A percentile compares a stretch with the other conserved stretches of the same genome.
Conservation (phyloP, 805 yeast species). For the Starmerella vitae region DNA sequence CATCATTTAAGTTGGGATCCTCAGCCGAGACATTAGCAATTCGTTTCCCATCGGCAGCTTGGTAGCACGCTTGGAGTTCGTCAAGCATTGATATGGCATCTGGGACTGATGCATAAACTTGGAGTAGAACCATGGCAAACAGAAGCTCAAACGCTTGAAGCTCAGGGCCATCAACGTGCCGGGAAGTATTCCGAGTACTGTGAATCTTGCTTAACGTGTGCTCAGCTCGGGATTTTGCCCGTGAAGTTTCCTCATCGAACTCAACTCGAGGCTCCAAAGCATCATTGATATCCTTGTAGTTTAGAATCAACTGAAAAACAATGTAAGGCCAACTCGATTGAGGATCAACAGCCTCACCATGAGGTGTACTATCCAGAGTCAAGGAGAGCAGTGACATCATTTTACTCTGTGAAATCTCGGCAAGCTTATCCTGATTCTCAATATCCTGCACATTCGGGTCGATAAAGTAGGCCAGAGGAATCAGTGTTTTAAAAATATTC, state of each 20-base stretch:
- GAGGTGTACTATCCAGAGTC: slow-evolving; percentile 28
- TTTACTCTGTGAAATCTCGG: slow-evolving; percentile 30
- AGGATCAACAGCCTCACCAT: slow-evolving; percentile 17
- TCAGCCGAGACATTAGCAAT: not conserved
- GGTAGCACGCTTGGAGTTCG: slow-evolving; percentile 55
- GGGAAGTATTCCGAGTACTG: slow-evolving; percentile 28
- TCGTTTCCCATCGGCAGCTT: slow-evolving; percentile 30
- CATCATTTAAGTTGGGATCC: slow-evolving; percentile 21
- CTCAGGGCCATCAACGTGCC: slow-evolving; percentile 31
- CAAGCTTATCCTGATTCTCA: slow-evolving; percentile 12
- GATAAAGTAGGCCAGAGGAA: slow-evolving; percentile 33
- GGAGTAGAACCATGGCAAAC: slow-evolving; percentile 62
- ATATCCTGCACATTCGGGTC: not conserved
- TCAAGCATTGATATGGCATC: slow-evolving; percentile 65
- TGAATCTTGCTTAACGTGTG: slow-evolving; percentile 36
- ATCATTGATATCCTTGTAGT: slow-evolving; percentile 14
- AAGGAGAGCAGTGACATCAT: slow-evolving; percentile 56
- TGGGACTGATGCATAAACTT: slow-evolving; percentile 54
- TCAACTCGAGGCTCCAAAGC: slow-evolving; percentile 25
- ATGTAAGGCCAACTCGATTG: slow-evolving; percentile 47
- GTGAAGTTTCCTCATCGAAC: slow-evolving; percentile 47
- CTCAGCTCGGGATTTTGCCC: slow-evolving; percentile 38
- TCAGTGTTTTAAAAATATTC: slow-evolving; percentile 30
- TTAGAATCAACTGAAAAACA: slow-evolving; percentile 17
- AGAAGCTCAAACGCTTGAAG: slow-evolving; percentile 59